Evolutionary conservation across 106 monocot species (phyloP).

Genomic region (Dioscorea dumetorum): DNA sequence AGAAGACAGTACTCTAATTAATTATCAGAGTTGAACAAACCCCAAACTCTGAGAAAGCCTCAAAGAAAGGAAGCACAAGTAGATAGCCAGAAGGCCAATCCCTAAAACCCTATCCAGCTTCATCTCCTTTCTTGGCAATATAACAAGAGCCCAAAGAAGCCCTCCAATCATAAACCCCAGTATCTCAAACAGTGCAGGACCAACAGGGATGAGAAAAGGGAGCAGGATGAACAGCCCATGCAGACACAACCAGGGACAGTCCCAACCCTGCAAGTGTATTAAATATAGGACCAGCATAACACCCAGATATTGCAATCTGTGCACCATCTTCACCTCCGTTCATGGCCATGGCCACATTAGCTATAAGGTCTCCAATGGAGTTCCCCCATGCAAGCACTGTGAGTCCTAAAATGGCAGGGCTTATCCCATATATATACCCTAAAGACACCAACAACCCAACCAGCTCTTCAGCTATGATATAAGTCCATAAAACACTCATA

Average conservation of each 20-base stretch:
- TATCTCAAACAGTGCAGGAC: conserved; percentile 23
- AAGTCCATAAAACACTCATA: conserved; percentile 54
- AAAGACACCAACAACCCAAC: conserved; percentile 37
- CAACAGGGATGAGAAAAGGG: conserved; percentile 34
- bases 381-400: conserved; percentile 63
- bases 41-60: conserved; percentile 38
- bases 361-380: conserved; percentile 48
- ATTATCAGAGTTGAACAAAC: conserved; percentile 8
- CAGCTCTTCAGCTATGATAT: conserved; percentile 42
- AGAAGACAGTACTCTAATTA: neutral
- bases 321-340: conserved; percentile 31
- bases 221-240: conserved; percentile 29
- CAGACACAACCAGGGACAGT: conserved; percentile 26
- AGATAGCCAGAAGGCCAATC: conserved; percentile 33
- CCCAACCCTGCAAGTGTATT: conserved; percentile 47
- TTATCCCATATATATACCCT: conserved; percentile 26
- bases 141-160: conserved; percentile 33
- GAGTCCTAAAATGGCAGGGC: conserved; percentile 33
- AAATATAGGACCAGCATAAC: conserved; percentile 39
- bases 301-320: conserved; percentile 40
- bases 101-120: conserved; percentile 35
- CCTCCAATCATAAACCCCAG: conserved; percentile 36
- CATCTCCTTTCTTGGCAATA: conserved; percentile 32
- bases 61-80: conserved; percentile 31
- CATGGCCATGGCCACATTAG: conserved; percentile 45